Conservation (phyloP, 441 rosid species). For the Croton setiger region DNA sequence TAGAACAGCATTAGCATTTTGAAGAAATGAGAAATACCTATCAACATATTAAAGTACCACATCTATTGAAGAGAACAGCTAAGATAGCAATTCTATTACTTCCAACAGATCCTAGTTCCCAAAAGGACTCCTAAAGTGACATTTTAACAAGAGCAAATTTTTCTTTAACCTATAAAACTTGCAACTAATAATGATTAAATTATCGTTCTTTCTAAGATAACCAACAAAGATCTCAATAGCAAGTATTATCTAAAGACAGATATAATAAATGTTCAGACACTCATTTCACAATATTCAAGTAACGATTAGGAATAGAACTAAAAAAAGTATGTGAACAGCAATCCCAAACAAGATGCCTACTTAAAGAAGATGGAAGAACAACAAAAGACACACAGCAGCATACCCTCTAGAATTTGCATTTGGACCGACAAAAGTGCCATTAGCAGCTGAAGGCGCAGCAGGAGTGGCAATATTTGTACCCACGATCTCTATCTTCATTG, state of each 20-base stretch:
- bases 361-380: neutral
- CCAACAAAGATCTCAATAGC: neutral
- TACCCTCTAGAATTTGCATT: conserved; percentile 68
- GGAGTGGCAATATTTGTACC: conserved; percentile 58
- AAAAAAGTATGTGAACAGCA: neutral
- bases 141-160: neutral
- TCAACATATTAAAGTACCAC: neutral
- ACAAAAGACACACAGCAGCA: conserved; percentile 12
- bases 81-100: neutral
- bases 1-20: neutral
- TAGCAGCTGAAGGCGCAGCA: conserved; percentile 38
- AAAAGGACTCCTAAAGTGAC: neutral
- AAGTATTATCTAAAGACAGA: neutral
- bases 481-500: conserved; percentile 87
- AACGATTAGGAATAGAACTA: neutral
- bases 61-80: neutral
- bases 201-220: no score
- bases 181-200: neutral
- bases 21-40: neutral
- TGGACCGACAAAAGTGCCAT: conserved; percentile 39
- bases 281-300: neutral
- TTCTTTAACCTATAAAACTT: neutral
- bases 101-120: neutral
- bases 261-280: neutral
- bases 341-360: neutral